Base-by-base conservation (phyloP, 2,329 filamentous ascomycete genomes). In the Penicillium sp. region DNA sequence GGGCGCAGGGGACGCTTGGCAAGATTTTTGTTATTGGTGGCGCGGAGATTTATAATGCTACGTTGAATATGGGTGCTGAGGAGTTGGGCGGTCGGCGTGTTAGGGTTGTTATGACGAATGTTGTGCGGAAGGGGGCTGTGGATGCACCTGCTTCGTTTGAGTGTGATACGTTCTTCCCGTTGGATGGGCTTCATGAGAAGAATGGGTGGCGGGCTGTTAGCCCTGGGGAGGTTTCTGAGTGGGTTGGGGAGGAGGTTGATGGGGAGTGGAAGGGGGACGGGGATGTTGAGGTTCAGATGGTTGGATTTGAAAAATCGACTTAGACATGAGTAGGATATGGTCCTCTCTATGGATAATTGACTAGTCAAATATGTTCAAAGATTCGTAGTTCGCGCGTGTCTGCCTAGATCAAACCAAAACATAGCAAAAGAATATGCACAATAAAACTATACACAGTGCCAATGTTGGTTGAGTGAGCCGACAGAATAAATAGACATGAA, bases 11-110 rank as follows among this genome's bases (percentile, higher is more conserved):
- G 43, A 68, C 61, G 13, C 66, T 87, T 35, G 83, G 81, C 9
- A 83, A 84, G 66, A 82, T 91, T 4, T 97, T 93, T 74, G 84
- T 97, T 43, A 97, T 99, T 68, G 94, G 94, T 25, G 94, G 94
- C 5, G 89, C 86, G 55, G 89, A 92, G 77, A 88, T 97, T 63
- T 99, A 97, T 75, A 80, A 79, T 39, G 83, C 87, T 23, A 88
- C 91, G 15, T 78, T 97, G 69, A 51, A 64, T 12, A 55, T 71
- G 43, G 57, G 21, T 43, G 50, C 25, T 47, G 43, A 9, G 41
- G 60, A 35, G 9, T 19, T 59, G 31, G 2, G 13, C 33, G 38
- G 38, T 45, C 54, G 59, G 43, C 62, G 62, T 23, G 56, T 77
- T 38, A 61, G 76, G 54, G 71, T 78, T 61, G 68, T 78, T 23